Percentiles rank a stretch among this genome's conserved stretches.
These are phyloP conservation scores for Penicillium sp. DNA, from an alignment of 2,329 filamentous ascomycete genomes.

Conservation along the genomic window DNA sequence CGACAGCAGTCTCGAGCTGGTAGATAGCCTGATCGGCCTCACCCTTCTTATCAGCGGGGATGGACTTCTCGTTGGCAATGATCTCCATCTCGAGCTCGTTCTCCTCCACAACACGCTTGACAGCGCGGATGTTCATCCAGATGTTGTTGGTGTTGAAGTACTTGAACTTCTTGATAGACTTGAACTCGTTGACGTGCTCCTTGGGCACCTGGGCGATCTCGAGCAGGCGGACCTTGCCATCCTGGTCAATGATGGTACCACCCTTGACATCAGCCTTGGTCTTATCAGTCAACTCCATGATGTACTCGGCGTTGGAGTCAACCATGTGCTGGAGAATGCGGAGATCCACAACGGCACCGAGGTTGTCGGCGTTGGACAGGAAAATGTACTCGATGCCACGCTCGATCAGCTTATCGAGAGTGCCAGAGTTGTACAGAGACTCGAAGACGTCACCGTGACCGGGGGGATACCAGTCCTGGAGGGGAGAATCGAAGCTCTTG, in stretches of 20 bases:
- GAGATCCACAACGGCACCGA: conserved; percentile 95
- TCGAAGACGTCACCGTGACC: conserved; percentile 99
- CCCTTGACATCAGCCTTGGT: conserved; percentile 99
- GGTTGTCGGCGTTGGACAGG: conserved; percentile 98
- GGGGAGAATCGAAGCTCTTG: conserved; percentile 80
- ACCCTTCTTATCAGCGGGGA: conserved; percentile 98
- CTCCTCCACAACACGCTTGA: conserved; percentile 98
- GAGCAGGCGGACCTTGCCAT: conserved; percentile 91
- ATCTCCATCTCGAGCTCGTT: conserved; percentile 99
- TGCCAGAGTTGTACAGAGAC: conserved; percentile 98
- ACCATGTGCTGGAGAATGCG: conserved; percentile 99
- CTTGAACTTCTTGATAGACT: conserved; percentile 99
- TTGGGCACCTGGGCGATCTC: conserved; percentile 99
- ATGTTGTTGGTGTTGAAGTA: conserved; percentile 99
- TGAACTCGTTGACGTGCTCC: conserved; percentile 99
- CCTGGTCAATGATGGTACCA: conserved; percentile 99
- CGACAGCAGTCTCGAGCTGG: conserved; percentile 97
- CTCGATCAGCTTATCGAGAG: conserved; percentile 91
- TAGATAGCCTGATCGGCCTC: conserved; percentile 97
- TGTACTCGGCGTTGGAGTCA: conserved; percentile 94
- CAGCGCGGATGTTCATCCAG: conserved; percentile 96
- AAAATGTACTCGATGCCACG: conserved; percentile 97
- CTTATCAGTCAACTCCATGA: conserved; percentile 99
- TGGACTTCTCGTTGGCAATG: conserved; percentile 98
- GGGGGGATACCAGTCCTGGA: conserved; percentile 97